A percentile compares a stretch with the other conserved stretches of the same genome.
Evolutionary conservation across 805 yeast genomes (phyloP).

Genomic region (Zygosaccharomyces pseudorouxii): DNA sequence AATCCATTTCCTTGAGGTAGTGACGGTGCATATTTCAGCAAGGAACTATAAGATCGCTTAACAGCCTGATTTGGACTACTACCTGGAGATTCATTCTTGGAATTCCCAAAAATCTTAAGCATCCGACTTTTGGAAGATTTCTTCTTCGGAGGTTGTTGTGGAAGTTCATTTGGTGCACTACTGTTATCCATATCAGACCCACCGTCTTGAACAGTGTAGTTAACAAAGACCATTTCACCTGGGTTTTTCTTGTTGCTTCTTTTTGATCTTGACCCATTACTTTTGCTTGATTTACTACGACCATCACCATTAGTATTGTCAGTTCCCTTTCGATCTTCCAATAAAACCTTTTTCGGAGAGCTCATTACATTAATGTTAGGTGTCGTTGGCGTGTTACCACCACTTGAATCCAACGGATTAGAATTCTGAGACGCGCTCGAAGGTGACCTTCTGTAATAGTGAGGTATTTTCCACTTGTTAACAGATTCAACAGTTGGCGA

Average conservation of each 20-base stretch:
- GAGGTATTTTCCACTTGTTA: slow-evolving; percentile 36
- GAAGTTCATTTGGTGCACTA: slow-evolving; percentile 1
- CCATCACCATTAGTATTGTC: neutral
- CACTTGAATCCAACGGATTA: slow-evolving; percentile 6
- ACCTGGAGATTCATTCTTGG: slow-evolving; percentile 8
- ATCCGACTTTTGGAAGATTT: slow-evolving; percentile 30
- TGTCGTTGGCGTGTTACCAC: slow-evolving; percentile 11
- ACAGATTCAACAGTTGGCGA: slow-evolving; percentile 24
- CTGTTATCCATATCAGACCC: slow-evolving; percentile 8
- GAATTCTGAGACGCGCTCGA: slow-evolving; percentile 11
- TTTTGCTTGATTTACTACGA: slow-evolving; percentile 14
- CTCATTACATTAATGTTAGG: slow-evolving; percentile 25
- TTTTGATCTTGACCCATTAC: slow-evolving; percentile 13
- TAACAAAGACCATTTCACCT: slow-evolving; percentile 34
- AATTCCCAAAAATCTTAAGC: slow-evolving; percentile 31
- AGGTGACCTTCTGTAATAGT: slow-evolving; percentile 30
- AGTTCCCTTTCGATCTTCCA: slow-evolving; percentile 22
- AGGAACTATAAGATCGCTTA: slow-evolving; percentile 3
- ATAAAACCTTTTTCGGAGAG: slow-evolving; percentile 30
- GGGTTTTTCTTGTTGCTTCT: slow-evolving; percentile 17
- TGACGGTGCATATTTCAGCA: slow-evolving; percentile 1
- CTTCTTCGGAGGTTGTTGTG: slow-evolving; percentile 17
- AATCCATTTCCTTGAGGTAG: neutral
- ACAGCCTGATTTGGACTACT: neutral
- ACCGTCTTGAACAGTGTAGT: slow-evolving; percentile 34